phyloP scores from a whole-genome alignment of 2,329 filamentous ascomycete species.

The Chrysosporium queenslandicum region DNA sequence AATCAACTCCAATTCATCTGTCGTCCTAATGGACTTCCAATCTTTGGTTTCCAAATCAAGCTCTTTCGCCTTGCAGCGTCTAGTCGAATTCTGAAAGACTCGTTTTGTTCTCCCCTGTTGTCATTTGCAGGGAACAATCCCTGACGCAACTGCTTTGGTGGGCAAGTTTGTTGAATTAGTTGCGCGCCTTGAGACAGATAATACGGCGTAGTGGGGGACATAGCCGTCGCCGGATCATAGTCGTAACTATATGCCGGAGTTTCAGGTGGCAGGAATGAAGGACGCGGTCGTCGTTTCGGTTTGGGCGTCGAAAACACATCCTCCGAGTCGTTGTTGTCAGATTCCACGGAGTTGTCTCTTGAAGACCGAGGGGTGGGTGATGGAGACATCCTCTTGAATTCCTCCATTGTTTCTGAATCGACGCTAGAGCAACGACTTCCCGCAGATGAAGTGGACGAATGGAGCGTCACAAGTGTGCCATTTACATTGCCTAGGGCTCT shows the following conservation, averaged over 20 bases:
- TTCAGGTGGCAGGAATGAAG: conserved; percentile 19
- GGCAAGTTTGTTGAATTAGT: conserved; percentile 45
- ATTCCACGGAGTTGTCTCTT: conserved; percentile 2
- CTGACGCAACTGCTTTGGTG: conserved; percentile 42
- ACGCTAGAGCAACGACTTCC: conserved; percentile 25
- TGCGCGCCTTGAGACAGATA: conserved; percentile 36
- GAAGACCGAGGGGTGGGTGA: conserved; percentile 20
- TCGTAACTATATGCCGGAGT: conserved; percentile 24
- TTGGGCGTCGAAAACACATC: conserved; percentile 7
- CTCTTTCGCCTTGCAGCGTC: conserved; percentile 67
- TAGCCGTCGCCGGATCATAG: conserved; percentile 30
- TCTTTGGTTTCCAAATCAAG: conserved; percentile 64
- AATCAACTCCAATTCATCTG: not conserved
- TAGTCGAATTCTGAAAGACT: conserved; percentile 49
- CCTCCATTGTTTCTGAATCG: conserved; percentile 25
- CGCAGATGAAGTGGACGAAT: conserved; percentile 22
- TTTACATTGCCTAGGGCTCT: conserved; percentile 59
- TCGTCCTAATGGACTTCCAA: conserved; percentile 57
- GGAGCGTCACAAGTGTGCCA: conserved; percentile 46
- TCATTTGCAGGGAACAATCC: conserved; percentile 31
- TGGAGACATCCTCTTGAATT: conserved; percentile 29
- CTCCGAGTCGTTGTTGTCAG: not conserved
- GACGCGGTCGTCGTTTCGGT: not conserved
- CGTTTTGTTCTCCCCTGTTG: conserved; percentile 25
- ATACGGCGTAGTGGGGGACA: conserved; percentile 40